Evolutionary conservation across 345 rosid genomes (phyloP).

Genomic region (Euphorbia peplus): DNA sequence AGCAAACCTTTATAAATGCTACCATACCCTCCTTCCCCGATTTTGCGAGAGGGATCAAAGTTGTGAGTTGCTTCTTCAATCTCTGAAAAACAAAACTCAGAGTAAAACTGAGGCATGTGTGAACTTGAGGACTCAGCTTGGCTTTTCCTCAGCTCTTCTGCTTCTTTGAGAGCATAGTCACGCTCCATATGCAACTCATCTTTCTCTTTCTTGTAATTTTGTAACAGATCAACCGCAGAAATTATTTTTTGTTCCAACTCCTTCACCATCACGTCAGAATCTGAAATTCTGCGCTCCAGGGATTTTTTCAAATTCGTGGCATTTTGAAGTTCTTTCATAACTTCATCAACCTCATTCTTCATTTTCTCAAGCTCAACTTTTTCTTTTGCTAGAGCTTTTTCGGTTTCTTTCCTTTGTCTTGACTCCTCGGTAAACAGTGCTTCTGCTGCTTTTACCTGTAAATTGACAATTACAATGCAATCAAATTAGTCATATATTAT

Average conservation of each 20-base stretch:
- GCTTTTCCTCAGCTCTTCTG: constrained; percentile 66
- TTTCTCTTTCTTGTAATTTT: constrained; percentile 56
- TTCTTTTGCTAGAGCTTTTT: constrained; percentile 55
- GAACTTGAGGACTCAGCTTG: constrained; percentile 49
- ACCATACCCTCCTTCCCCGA: constrained; percentile 95
- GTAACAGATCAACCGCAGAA: constrained; percentile 70
- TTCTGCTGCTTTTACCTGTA: constrained; percentile 63
- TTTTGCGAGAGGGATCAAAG: constrained; percentile 64
- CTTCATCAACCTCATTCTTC: constrained; percentile 43
- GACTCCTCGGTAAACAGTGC: constrained; percentile 49
- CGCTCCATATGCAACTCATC: constrained; percentile 66
- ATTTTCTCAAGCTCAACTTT: constrained; percentile 51
- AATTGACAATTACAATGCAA: constrained; percentile 15
- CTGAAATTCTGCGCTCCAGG: constrained; percentile 54
- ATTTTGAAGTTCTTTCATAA: constrained; percentile 46
- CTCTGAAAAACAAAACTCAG: constrained; percentile 68
- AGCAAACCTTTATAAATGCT: constrained; percentile 67
- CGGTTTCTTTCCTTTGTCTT: constrained; percentile 61
- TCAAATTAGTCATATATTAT: neutral
- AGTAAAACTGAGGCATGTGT: constrained; percentile 49
- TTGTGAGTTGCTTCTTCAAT: constrained; percentile 62
- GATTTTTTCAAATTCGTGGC: constrained; percentile 42
- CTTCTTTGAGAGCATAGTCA: constrained; percentile 78
- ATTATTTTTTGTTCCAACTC: constrained; percentile 75
- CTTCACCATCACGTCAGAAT: constrained; percentile 45